Base-by-base conservation (phyloP, 106 monocot species). In the Acorus calamus region DNA sequence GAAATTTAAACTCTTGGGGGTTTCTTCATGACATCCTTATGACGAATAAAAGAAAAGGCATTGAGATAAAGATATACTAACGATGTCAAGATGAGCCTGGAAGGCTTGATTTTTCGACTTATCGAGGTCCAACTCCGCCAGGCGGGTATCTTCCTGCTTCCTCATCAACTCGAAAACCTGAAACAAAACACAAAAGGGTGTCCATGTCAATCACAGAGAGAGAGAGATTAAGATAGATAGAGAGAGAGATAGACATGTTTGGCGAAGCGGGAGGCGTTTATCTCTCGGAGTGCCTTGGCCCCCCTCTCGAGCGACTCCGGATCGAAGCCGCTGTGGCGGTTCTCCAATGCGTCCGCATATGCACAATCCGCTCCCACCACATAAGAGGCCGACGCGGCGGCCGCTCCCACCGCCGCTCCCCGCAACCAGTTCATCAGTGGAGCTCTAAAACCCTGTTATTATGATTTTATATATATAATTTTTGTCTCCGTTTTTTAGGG, bases 151-250 rank as follows among this genome's bases (percentile, higher is more conserved):
- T 59, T 96, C 94, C 81, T 96, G 94, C 78, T 74, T 77, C 68
- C 87, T 76, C 94, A 96, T 96, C 50, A 96, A 45, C 42, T 90
- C 82, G 77, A 90, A 87, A 42, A 96, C 87, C 94, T 96, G 49
- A 50, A 41, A 44, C 12, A 42, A 57, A 55, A 57, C 56, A 41
- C 6, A 55, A 44, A 12, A 47, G 28, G n/a, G 62, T 6, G 3
- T 6, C 3, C 5, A 52, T 46, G 8, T 46, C 5, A 8, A 43
- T 44, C 8, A 60, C 28, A 53, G 6, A 11, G 43, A 4, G 6
- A 49, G 11, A 8, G 14, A 41, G 43, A n/a, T n/a, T n/a, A n/a
- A 59, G 14, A 14, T 8, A 43, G 3, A 5, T 52, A 52, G 64
- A 66, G 48, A 49, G 52, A 42, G 53, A 5, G 53, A 49, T 73